Evolutionary conservation across 1,139 yeast species (phyloP).

Genomic region (Protomyces inundatus): DNA sequence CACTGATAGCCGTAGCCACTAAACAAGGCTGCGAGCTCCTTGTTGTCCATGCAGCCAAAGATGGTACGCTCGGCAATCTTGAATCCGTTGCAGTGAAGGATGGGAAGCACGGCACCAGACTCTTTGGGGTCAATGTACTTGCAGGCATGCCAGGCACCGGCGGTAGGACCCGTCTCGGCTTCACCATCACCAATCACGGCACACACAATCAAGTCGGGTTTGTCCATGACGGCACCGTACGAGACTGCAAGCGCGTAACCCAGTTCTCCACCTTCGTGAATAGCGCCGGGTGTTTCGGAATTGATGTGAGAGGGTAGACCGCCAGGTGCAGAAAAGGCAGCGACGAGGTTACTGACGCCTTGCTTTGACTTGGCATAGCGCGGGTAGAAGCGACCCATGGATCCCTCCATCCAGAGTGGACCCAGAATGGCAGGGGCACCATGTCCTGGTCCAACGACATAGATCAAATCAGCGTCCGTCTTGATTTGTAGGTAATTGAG

Average conservation of each 20-base stretch:
- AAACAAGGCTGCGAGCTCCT: conserved; percentile 32
- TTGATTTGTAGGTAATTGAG: conserved; percentile 31
- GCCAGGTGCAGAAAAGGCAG: conserved; percentile 32
- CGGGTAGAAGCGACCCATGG: conserved; percentile 30
- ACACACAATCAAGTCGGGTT: conserved; percentile 32
- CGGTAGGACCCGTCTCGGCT: conserved; percentile 34
- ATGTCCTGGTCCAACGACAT: conserved; percentile 33
- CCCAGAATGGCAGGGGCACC: conserved; percentile 34
- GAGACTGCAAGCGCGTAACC: conserved; percentile 33
- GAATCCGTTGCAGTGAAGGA: conserved; percentile 33
- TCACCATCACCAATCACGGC: conserved; percentile 33
- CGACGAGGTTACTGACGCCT: conserved; percentile 30
- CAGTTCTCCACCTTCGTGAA: conserved; percentile 34
- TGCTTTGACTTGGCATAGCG: conserved; percentile 28
- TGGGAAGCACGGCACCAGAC: conserved; percentile 33
- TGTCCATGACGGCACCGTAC: conserved; percentile 33
- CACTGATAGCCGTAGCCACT: conserved; percentile 33
- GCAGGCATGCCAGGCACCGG: conserved; percentile 34
- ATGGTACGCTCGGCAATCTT: conserved; percentile 33
- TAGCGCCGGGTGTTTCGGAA: conserved; percentile 33
- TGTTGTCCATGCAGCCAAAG: conserved; percentile 33
- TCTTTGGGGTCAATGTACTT: conserved; percentile 33
- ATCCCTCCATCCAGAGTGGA: conserved; percentile 32
- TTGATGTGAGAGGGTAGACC: conserved; percentile 33
- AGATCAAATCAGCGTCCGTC: conserved; percentile 30